Evolutionary conservation across 1,139 yeast species (phyloP).

Genomic region (Zygoascus hellenicus): DNA sequence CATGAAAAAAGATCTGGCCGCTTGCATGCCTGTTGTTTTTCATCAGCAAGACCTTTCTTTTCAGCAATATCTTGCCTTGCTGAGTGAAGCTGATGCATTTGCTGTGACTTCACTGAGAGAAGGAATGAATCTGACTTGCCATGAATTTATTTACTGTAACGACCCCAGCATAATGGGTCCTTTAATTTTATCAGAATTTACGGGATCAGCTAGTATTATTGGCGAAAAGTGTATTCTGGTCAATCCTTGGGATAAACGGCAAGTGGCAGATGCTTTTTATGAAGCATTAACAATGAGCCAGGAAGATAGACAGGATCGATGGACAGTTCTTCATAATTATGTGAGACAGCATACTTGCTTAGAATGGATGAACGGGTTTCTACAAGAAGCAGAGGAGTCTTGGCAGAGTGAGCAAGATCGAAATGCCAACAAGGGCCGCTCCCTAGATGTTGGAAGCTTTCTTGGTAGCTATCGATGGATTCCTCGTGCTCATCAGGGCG

Average conservation of each 20-base stretch:
- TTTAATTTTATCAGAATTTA: constrained; percentile 80
- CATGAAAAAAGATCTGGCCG: constrained; percentile 61
- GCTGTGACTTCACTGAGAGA: constrained; percentile 90
- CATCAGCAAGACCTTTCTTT: constrained; percentile 85
- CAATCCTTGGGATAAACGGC: constrained; percentile 84
- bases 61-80: constrained; percentile 80
- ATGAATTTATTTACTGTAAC: constrained; percentile 82
- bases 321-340: constrained; percentile 55
- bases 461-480: constrained; percentile 18
- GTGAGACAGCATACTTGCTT: constrained; percentile 65
- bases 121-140: constrained; percentile 94
- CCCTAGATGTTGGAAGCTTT: constrained; percentile 23
- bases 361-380: constrained; percentile 63
- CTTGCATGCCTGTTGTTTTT: constrained; percentile 75
- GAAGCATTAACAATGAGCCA: constrained; percentile 57
- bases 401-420: constrained; percentile 55
- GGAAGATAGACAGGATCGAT: constrained; percentile 53
- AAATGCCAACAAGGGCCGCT: constrained; percentile 31
- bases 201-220: constrained; percentile 84
- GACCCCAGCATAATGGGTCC: constrained; percentile 64
- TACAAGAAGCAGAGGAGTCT: constrained; percentile 50
- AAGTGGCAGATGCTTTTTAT: constrained; percentile 58
- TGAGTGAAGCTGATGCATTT: constrained; percentile 80
- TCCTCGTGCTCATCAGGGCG: too few species aligned
- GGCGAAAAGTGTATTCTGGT: constrained; percentile 62